Evolutionary conservation across 371 early-diverging fungal genomes (phyloP), one percentile per base, ranked within the genome.

Genomic region (Mortierella sp.): DNA sequence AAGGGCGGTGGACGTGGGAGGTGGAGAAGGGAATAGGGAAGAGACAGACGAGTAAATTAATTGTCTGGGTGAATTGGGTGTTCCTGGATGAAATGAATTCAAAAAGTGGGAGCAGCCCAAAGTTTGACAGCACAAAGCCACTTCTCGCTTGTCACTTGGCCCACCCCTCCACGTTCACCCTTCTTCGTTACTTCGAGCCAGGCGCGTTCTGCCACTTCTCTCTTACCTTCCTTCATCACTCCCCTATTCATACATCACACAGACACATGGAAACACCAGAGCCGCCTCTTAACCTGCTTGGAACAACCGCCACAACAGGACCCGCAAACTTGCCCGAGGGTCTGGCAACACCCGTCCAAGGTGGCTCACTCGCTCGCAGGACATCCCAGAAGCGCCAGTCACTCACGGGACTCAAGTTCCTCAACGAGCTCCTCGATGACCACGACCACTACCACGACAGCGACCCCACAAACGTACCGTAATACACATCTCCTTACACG

Each of bases 351-450:
- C 77, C 83, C 24, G 55, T 63, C 27, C 83, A 77, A n/a, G 74
- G 71, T 0, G 41, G 55, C 11, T 21, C 76, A 16, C 12, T 79
- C n/a, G 74, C 80, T 10, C 74, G 83, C 18, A 75, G 77, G 18
- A 77, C 51, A 72, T 83, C 83, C 3, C 83, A 83, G 60, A 83
- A 77, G 72, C 83, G 75, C 41, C 86, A 82, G 82, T 58, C 80
- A n/a, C 77, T 82, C 56, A 85, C 86, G 24, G 86, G 86, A 41
- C 82, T 85, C 35, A 75, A 79, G 75, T 85, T 82, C 71, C 80
- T 85, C 27, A 82, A 77, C 49, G 79, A 82, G 27, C 75, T 85
- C n/a, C 79, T 85, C 48, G 82, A 77, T 65, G 86, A 83, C 74
- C 73, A 80, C 54, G 83, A 79, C 44, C 81, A 79, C 11, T 75